Evolutionary conservation across 2,329 filamentous ascomycete species (phyloP).

Genomic region (Mycosphaerella sp.): DNA sequence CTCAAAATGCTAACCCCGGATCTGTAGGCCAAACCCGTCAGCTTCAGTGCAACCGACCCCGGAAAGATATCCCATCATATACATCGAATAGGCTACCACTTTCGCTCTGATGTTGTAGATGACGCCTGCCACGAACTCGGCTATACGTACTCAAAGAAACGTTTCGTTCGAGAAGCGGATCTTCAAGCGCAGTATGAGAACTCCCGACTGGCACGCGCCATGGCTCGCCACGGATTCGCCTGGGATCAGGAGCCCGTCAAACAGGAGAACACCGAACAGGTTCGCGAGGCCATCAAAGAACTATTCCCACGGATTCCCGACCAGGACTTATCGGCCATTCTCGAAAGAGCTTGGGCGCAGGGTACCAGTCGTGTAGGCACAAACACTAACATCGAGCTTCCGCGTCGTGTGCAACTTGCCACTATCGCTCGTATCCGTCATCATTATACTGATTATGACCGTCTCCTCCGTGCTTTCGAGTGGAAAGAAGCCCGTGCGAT

Average conservation of each 20-base stretch:
- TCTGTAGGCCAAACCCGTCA: conserved; percentile 21
- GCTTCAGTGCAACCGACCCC: conserved; percentile 20
- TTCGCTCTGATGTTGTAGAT: conserved; percentile 54
- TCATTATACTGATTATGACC: conserved; percentile 57
- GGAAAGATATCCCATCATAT: conserved; percentile 51
- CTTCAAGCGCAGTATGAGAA: conserved; percentile 19
- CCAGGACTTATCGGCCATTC: conserved; percentile 51
- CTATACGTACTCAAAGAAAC: conserved; percentile 34
- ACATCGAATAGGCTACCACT: conserved; percentile 57
- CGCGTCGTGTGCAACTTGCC: conserved; percentile 54
- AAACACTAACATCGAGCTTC: conserved; percentile 47
- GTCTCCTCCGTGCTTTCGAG: conserved; percentile 45
- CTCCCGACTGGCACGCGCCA: conserved; percentile 30
- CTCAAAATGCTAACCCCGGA: conserved; percentile 9
- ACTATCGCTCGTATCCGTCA: conserved; percentile 58
- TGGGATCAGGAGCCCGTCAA: conserved; percentile 19
- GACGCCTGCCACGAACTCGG: conserved; percentile 50
- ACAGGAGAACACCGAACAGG: conserved; percentile 43
- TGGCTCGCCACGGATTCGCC: conserved; percentile 33
- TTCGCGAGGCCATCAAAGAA: conserved; percentile 53
- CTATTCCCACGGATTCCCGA: conserved; percentile 58
- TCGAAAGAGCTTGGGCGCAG: conserved; percentile 55
- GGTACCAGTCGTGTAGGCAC: conserved; percentile 54
- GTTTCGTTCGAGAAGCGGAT: conserved; percentile 28
- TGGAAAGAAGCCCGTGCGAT: conserved; percentile 50